Conservation (phyloP, 2,329 filamentous ascomycete genomes). For the Botrytis sinoallii region DNA sequence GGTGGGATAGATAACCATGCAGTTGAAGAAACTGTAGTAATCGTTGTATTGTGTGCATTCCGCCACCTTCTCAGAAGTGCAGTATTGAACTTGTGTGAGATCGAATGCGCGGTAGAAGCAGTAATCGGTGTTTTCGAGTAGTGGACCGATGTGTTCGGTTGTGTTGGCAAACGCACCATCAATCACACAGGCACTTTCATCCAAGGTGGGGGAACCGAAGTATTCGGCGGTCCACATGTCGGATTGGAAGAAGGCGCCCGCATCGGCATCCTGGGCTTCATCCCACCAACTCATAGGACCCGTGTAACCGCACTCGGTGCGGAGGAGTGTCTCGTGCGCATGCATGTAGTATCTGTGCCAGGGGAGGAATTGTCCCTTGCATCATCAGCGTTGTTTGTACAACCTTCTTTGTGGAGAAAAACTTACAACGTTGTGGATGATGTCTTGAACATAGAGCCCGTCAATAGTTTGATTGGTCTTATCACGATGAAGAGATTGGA, state of each 20-base stretch:
- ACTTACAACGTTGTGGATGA: background rate
- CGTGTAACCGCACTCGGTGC: background rate
- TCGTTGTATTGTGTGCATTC: background rate
- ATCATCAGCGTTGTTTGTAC: background rate
- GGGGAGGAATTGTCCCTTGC: background rate
- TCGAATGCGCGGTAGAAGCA: background rate
- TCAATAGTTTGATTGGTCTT: background rate
- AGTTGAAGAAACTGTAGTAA: conserved; percentile 1
- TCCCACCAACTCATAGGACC: background rate
- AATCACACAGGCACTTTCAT: background rate
- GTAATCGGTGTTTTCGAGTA: conserved; percentile 6
- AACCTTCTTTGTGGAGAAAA: background rate
- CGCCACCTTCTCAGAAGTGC: background rate
- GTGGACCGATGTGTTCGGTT: background rate
- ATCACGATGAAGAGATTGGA: background rate
- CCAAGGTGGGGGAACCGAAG: background rate
- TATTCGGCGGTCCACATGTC: background rate
- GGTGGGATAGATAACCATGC: conserved; percentile 2
- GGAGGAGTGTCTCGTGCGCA: background rate
- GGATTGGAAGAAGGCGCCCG: background rate
- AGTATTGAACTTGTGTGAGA: background rate
- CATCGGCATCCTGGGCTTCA: background rate
- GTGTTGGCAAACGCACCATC: conserved; percentile 8
- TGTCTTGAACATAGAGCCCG: background rate
- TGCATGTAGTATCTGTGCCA: background rate